Evolutionary conservation across 805 yeast genomes (phyloP), one percentile per base, ranked within the genome.

Genomic region (Candida nemodendra): DNA sequence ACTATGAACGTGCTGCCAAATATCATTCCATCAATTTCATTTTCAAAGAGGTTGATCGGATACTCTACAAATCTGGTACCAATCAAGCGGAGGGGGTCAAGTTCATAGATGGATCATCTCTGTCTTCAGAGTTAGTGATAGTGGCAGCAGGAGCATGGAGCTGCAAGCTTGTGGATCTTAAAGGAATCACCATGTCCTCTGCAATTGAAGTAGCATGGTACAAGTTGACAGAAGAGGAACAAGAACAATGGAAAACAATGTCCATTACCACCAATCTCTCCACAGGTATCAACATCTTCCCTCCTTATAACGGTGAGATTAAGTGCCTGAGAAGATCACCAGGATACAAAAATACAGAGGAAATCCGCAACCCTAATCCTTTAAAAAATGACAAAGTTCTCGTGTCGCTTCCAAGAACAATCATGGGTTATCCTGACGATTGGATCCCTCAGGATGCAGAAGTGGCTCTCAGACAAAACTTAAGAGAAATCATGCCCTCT

Each of bases 101-200:
- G 7, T 36, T 54, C 15, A 31, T 25, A 4, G 49, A 51, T 32
- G 51, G 51, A 4, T 14, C 36, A 1, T 6, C 14, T 11, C 7
- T 33, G 12, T 13, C 15, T 5, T 32, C 50, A 2, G 53, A 51
- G 14, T 21, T 53, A 24, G 54, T 53, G 7, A 38, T 54, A 26
- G 49, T 53, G 9, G 53, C 57, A 16, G 56, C 56, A 4, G 59
- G 59, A 14, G 56, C 59, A 3, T 54, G 59, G 57, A 54, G 56
- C 34, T 44, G 48, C 22, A 51, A 51, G 21, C 34, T 54, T 11
- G 55, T 54, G 14, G 40, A 53, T 26, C 26, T 53, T 12, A 43
- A 53, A 24, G 45, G 42, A 4, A 23, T 53, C 16, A 36, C 46
- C 17, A 30, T 37, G 9, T 38, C 48, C 3, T 30, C 45, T 5